phyloP scores from a whole-genome alignment of 2,329 filamentous ascomycete genomes.

The Cercospora sesami region DNA sequence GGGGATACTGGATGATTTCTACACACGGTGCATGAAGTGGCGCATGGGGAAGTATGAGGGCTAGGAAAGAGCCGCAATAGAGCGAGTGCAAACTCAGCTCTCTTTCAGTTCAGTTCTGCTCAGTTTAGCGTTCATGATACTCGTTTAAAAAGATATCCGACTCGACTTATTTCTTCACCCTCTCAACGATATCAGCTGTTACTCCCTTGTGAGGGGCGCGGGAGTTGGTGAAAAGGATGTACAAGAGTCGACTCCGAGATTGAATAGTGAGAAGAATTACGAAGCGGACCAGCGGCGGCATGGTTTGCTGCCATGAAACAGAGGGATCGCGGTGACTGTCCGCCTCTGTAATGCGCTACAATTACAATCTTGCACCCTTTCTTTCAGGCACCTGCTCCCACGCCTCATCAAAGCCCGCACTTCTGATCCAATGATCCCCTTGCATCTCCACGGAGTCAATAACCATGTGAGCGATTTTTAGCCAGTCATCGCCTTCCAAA shows the following conservation, averaged over 20 bases:
- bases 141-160: not conserved
- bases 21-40: not conserved
- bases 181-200: not conserved
- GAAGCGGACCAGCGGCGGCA: not conserved
- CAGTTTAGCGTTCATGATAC: constrained; percentile 10
- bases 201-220: not conserved
- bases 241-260: not conserved
- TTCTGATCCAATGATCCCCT: constrained; percentile 60
- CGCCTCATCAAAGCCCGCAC: constrained; percentile 63
- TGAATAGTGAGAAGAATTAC: not conserved
- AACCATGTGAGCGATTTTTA: constrained; percentile 60
- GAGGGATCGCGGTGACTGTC: not conserved
- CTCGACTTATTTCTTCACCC: not conserved
- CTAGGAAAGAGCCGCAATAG: not conserved
- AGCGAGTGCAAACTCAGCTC: constrained; percentile 12
- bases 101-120: constrained; percentile 7
- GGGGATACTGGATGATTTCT: not conserved
- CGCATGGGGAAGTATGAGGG: not conserved
- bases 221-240: not conserved
- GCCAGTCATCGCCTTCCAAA: constrained; percentile 61
- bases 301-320: not conserved
- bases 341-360: not conserved
- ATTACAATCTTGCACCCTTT: constrained; percentile 27
- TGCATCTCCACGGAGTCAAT: constrained; percentile 61
- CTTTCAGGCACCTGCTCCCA: constrained; percentile 54